phyloP scores from a whole-genome alignment of 2,329 filamentous ascomycete genomes.

The Diplocarpon rosae region DNA sequence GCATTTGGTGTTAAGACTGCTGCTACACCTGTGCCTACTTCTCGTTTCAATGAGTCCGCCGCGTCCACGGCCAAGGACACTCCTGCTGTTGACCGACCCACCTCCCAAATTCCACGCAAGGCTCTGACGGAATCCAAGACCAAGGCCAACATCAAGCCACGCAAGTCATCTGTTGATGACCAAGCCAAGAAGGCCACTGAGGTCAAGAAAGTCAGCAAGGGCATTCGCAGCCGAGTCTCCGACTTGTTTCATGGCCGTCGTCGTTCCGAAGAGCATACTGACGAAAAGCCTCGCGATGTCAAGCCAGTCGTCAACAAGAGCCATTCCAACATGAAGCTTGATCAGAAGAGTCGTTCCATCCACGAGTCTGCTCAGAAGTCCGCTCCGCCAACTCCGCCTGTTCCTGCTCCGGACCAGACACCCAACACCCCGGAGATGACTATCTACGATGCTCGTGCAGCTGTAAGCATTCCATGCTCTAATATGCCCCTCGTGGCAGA shows the following conservation, averaged over 20 bases:
- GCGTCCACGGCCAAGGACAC: no score
- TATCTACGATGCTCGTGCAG: no score
- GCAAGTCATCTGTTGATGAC: background rate
- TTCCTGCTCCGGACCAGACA: no score
- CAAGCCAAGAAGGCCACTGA: background rate
- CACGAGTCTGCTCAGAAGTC: no score
- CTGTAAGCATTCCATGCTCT: no score
- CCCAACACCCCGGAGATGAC: no score
- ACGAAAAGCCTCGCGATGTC: background rate
- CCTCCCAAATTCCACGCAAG: no score
- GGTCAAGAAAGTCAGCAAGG: conserved; percentile 2
- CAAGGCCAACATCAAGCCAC: background rate
- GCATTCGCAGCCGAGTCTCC: conserved; percentile 1
- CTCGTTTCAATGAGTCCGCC: background rate
- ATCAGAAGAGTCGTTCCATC: background rate
- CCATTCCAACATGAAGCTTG: background rate
- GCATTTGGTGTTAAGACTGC: background rate
- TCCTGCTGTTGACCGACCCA: no score
- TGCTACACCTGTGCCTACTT: background rate
- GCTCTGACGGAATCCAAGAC: background rate
- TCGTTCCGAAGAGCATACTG: background rate
- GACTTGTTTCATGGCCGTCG: conserved; percentile 3
- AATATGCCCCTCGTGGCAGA: no score
- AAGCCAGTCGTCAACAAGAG: background rate
- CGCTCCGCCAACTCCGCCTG: no score